Conservation (phyloP, 768 basidiomycete species). For the Podaxis sp. region DNA sequence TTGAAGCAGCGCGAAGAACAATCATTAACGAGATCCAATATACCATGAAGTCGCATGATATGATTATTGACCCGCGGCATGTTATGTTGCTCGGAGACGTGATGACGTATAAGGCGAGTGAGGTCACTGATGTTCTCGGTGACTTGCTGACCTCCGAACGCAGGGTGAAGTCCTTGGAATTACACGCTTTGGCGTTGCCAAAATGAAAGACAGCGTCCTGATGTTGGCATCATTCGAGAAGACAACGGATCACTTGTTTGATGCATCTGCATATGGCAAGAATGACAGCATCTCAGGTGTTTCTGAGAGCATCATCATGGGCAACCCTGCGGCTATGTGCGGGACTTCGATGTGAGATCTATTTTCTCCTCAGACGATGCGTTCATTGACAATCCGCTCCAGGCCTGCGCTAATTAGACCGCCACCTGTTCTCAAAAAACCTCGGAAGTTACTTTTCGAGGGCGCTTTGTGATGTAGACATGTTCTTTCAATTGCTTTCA, state of each 20-base stretch:
- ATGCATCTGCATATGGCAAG: slow-evolving; percentile 95
- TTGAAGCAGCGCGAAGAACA: slow-evolving; percentile 91
- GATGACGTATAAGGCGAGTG: slow-evolving; percentile 90
- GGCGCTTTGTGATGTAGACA: slow-evolving; percentile 33
- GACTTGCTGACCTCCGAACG: slow-evolving; percentile 9
- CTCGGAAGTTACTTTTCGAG: slow-evolving; percentile 51
- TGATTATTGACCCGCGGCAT: slow-evolving; percentile 98
- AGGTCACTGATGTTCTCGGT: background rate
- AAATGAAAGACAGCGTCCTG: slow-evolving; percentile 99
- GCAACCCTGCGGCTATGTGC: slow-evolving; percentile 90
- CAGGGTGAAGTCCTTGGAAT: slow-evolving; percentile 98
- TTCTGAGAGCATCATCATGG: slow-evolving; percentile 99
- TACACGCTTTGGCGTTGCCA: slow-evolving; percentile 97
- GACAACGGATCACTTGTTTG: slow-evolving; percentile 98
- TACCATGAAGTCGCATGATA: slow-evolving; percentile 96
- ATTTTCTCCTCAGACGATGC: background rate
- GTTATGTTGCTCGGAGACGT: slow-evolving; percentile 98
- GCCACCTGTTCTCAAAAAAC: slow-evolving; percentile 46
- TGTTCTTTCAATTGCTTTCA: too few species aligned
- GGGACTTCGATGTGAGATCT: slow-evolving; percentile 85
- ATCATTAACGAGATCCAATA: slow-evolving; percentile 98
- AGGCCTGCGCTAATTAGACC: slow-evolving; percentile 53
- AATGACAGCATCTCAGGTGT: slow-evolving; percentile 94
- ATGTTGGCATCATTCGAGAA: slow-evolving; percentile 99
- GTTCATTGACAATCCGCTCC: slow-evolving; percentile 9